These are phyloP conservation scores for Colletotrichum magnum DNA, from an alignment of 2,329 filamentous ascomycete genomes.

Conservation along the genomic window DNA sequence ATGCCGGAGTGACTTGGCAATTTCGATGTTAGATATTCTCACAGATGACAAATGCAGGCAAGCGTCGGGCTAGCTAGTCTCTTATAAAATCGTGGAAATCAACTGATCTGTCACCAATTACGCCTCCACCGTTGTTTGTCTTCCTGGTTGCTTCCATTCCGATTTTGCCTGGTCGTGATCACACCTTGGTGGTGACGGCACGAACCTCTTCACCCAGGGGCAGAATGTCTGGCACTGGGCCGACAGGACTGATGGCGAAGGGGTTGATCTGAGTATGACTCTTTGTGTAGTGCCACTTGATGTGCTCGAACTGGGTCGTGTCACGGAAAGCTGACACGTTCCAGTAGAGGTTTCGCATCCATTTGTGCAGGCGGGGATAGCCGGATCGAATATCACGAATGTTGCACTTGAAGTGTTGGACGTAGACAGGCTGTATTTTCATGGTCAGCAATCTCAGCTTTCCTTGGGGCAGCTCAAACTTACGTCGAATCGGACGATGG, in stretches of 20 bases:
- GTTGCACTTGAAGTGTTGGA: constrained; percentile 92
- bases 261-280: constrained; percentile 78
- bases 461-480: constrained; percentile 40
- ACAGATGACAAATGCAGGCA: no score
- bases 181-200: constrained; percentile 56
- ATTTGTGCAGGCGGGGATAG: constrained; percentile 84
- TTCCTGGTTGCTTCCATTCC: not conserved
- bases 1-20: not conserved
- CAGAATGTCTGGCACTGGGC: constrained; percentile 87
- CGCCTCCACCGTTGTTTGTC: not conserved
- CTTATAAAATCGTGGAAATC: no score
- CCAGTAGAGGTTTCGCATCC: constrained; percentile 91
- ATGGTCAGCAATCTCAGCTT: not conserved
- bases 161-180: not conserved
- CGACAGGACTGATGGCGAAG: constrained; percentile 83
- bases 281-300: constrained; percentile 82
- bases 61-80: no score
- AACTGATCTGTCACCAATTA: no score
- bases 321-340: constrained; percentile 81
- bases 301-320: constrained; percentile 94
- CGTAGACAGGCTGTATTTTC: constrained; percentile 73
- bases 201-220: constrained; percentile 82
- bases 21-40: not conserved
- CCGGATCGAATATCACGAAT: constrained; percentile 86
- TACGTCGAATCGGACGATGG: constrained; percentile 79